phyloP scores from a whole-genome alignment of 345 rosid genomes.

The Erucastrum elatum region DNA sequence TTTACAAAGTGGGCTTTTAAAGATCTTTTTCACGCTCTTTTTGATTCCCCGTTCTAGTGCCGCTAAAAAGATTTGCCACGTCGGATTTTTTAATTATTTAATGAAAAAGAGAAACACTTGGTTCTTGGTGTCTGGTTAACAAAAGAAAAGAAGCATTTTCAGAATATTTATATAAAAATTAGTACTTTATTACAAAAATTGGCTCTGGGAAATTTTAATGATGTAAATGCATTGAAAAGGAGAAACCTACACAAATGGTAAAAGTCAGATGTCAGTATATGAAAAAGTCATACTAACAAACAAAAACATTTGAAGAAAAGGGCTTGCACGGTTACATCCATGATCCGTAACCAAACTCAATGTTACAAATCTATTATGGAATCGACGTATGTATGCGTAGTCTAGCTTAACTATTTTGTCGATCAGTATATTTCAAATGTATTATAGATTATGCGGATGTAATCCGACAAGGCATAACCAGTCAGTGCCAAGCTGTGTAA shows the following conservation, averaged over 20 bases:
- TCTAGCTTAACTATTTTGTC: neutral
- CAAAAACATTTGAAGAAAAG: neutral
- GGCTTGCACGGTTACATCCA: neutral
- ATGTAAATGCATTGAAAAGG: neutral
- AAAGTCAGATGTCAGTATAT: slow-evolving; percentile 9
- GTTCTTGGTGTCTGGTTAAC: slow-evolving; percentile 8
- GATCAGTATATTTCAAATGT: neutral
- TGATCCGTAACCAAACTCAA: neutral
- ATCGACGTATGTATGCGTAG: neutral
- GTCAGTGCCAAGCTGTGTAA: slow-evolving; percentile 25
- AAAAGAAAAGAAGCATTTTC: neutral
- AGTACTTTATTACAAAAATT: neutral
- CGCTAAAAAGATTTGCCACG: slow-evolving; percentile 35
- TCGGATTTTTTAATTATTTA: neutral
- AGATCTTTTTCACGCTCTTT: slow-evolving; percentile 40
- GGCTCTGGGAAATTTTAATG: neutral
- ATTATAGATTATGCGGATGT: neutral
- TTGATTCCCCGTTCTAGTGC: slow-evolving; percentile 35
- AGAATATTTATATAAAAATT: neutral
- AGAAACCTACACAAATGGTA: neutral
- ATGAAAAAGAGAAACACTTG: slow-evolving; percentile 5
- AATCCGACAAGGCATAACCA: slow-evolving; percentile 32
- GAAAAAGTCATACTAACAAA: slow-evolving; percentile 15
- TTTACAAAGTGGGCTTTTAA: slow-evolving; percentile 23
- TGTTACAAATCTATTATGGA: neutral